These are phyloP conservation scores for Colletotrichum gloeosporioides DNA, from an alignment of 2,329 filamentous ascomycete species.

Conservation along the genomic window DNA sequence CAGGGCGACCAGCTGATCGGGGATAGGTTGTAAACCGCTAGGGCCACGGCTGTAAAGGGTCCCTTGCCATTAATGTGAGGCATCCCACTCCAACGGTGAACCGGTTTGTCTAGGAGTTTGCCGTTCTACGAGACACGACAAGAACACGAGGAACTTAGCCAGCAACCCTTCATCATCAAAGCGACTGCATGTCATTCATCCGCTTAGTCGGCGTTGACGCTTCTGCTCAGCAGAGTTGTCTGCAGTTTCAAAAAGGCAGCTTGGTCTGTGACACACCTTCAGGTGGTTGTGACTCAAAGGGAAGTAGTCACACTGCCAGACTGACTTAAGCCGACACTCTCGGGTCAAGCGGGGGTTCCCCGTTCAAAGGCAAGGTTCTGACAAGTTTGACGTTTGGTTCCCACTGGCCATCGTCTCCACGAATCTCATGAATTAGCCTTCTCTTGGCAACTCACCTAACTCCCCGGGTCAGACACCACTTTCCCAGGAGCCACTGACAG, in stretches of 20 bases:
- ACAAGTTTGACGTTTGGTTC: slow-evolving; percentile 4
- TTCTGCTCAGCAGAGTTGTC: not conserved
- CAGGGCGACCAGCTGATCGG: not conserved
- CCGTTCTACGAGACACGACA: not conserved
- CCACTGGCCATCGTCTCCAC: not conserved
- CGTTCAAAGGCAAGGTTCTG: not conserved
- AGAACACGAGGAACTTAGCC: not conserved
- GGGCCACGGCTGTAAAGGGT: not conserved
- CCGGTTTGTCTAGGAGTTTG: not conserved
- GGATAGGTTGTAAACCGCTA: not conserved
- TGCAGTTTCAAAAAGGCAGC: not conserved
- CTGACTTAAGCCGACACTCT: not conserved
- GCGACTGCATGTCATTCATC: not conserved
- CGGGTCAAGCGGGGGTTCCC: not conserved
- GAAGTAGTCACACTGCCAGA: not conserved
- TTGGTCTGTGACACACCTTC: not conserved
- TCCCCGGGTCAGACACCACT: not conserved
- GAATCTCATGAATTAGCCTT: not conserved
- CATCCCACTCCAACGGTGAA: not conserved
- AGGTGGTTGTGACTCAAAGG: not conserved
- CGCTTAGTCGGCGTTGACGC: not conserved
- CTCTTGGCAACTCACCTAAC: not conserved
- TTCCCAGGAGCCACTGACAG: not conserved
- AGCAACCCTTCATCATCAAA: not conserved
- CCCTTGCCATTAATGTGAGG: not conserved